These are phyloP conservation scores for Phialophora chinensis DNA, from an alignment of 2,329 filamentous ascomycete genomes.

Conservation along the genomic window DNA sequence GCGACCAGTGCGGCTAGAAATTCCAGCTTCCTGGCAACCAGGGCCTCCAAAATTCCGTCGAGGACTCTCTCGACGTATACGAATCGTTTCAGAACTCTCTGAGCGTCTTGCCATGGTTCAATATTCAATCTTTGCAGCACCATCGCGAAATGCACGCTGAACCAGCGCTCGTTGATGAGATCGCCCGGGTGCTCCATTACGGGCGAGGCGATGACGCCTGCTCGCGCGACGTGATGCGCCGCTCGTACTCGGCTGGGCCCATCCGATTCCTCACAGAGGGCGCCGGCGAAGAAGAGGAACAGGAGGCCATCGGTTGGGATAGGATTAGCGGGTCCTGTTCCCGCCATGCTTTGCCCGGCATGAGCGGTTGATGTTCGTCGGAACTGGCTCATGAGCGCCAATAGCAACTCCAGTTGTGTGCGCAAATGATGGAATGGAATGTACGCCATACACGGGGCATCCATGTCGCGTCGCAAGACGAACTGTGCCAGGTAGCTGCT, in stretches of 20 bases:
- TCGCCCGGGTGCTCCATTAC: slow-evolving; percentile 7
- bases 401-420: slow-evolving; percentile 16
- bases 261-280: slow-evolving; percentile 22
- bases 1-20: slow-evolving; percentile 16
- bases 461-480: slow-evolving; percentile 17
- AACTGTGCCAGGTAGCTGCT: slow-evolving; percentile 23
- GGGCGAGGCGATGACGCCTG: slow-evolving; percentile 16
- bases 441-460: slow-evolving; percentile 16
- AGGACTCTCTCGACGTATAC: slow-evolving; percentile 17
- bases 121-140: slow-evolving; percentile 17
- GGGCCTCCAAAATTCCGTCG: slow-evolving; percentile 14
- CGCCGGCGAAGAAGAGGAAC: slow-evolving; percentile 25
- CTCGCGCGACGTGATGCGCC: slow-evolving; percentile 2
- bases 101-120: slow-evolving; percentile 18
- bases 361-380: slow-evolving; percentile 1
- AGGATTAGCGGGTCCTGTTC: slow-evolving; percentile 3
- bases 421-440: slow-evolving; percentile 22
- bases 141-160: slow-evolving; percentile 29
- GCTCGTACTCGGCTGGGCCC: slow-evolving; percentile 4
- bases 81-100: slow-evolving; percentile 19
- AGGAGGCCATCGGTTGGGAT: slow-evolving; percentile 24
- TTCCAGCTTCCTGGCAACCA: slow-evolving; percentile 20
- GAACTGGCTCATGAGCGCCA: slow-evolving; percentile 24
- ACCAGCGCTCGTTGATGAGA: slow-evolving; percentile 26
- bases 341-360: not conserved